phyloP scores from a whole-genome alignment of 2,329 filamentous ascomycete genomes.

The Paecilomyces variotii region DNA sequence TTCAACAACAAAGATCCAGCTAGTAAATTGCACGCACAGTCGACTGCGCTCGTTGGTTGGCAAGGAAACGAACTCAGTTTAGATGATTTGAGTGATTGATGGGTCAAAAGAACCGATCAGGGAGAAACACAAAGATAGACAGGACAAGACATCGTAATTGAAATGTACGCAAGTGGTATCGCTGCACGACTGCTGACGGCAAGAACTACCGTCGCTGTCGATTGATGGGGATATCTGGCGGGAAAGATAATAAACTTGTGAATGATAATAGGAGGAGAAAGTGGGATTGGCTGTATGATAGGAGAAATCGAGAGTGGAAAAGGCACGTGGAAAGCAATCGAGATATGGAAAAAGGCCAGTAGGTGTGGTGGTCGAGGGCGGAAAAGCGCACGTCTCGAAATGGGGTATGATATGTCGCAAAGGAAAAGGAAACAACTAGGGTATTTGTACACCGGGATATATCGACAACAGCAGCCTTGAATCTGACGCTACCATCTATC shows the following conservation, averaged over 20 bases:
- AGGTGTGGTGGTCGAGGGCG: background rate
- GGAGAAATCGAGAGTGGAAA: background rate
- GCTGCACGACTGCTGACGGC: background rate
- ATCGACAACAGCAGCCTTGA: background rate
- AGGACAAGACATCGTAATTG: background rate
- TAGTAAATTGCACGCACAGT: background rate
- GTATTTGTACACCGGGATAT: background rate
- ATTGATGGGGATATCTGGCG: background rate
- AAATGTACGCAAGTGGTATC: background rate
- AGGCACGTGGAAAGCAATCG: background rate
- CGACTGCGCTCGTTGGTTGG: background rate
- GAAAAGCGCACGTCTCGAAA: background rate
- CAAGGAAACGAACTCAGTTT: background rate
- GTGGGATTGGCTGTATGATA: background rate
- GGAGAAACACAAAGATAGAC: background rate
- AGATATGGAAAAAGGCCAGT: background rate
- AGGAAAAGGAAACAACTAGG: background rate
- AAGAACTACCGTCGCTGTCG: background rate
- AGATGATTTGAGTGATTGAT: background rate
- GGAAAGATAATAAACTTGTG: background rate
- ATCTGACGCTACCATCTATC: slow-evolving; percentile 7
- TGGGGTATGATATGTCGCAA: background rate
- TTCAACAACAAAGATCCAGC: background rate
- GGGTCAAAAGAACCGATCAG: background rate
- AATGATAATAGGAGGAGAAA: background rate